phyloP scores from a whole-genome alignment of 352 stramenopile genomes.

The Phytopythium cucurbitacearum region DNA sequence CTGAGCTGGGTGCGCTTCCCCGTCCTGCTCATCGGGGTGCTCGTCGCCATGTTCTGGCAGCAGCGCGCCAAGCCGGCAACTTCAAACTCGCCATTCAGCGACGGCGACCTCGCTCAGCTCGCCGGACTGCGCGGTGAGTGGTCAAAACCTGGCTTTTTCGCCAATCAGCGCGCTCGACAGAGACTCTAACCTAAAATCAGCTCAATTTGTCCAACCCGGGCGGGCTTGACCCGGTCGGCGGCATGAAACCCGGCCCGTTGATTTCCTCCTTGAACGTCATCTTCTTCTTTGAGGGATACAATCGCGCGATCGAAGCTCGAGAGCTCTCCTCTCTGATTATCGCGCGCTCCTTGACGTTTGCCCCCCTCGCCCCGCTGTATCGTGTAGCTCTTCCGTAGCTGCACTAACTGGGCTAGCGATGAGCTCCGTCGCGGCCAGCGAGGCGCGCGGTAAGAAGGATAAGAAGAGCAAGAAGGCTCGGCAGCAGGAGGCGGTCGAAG shows the following conservation, averaged over 20 bases:
- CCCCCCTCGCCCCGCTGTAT: too few relatives aligned
- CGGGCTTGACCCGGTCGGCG: too few relatives aligned
- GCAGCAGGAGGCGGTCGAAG: constrained; percentile 1
- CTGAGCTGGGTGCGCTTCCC: constrained; percentile 28
- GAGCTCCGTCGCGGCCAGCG: constrained; percentile 1
- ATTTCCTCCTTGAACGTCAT: too few relatives aligned
- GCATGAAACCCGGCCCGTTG: too few relatives aligned
- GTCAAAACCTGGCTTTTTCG: not conserved
- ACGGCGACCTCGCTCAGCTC: not conserved
- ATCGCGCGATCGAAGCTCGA: too few relatives aligned
- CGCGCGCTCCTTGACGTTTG: too few relatives aligned
- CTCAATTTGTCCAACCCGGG: too few relatives aligned
- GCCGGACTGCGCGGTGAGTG: not conserved
- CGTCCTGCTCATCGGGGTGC: constrained; percentile 24
- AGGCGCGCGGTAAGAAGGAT: not conserved
- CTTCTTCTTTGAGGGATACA: too few relatives aligned
- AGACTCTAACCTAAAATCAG: not conserved
- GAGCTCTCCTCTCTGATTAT: too few relatives aligned
- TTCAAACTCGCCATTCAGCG: too few relatives aligned
- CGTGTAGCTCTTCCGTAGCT: too few relatives aligned
- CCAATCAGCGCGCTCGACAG: not conserved
- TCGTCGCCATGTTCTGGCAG: constrained; percentile 30
- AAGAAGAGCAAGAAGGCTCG: constrained; percentile 3
- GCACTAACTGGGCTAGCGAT: not conserved
- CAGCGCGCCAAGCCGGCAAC: constrained; percentile 5